phyloP scores from a whole-genome alignment of 345 rosid genomes.

The Melaleuca quinquenervia region DNA sequence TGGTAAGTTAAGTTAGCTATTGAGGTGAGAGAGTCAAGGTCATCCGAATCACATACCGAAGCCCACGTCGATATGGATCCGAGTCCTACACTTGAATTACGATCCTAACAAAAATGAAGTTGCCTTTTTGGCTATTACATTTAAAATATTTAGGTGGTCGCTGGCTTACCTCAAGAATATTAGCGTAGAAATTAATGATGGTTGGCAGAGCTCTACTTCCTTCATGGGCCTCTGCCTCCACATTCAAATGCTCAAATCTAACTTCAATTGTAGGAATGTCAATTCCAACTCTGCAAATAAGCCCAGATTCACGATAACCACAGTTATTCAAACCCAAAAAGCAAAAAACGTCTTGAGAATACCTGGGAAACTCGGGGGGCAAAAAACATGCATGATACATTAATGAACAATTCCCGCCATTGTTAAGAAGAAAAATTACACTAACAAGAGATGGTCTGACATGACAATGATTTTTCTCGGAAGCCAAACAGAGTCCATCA shows the following conservation, averaged over 20 bases:
- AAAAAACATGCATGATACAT: not conserved
- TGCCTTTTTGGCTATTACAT: not conserved
- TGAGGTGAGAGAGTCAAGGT: not conserved
- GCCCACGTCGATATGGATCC: not conserved
- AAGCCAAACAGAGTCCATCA: not conserved
- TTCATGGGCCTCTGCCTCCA: constrained; percentile 47
- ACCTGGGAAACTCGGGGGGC: not conserved
- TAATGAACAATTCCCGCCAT: not conserved
- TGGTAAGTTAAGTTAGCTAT: not conserved
- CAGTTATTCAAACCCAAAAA: not conserved
- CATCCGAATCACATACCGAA: not conserved
- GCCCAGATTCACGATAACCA: not conserved
- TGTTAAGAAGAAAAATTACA: not conserved
- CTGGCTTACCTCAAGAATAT: constrained; percentile 42
- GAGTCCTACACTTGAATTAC: not conserved
- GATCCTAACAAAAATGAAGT: not conserved
- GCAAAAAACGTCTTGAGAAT: not conserved
- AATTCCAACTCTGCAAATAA: constrained; percentile 33
- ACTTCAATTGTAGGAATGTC: constrained; percentile 45
- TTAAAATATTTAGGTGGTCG: not conserved
- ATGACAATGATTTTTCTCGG: not conserved
- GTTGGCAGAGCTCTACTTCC: constrained; percentile 69
- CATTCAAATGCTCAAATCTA: constrained; percentile 35
- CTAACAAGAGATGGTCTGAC: not conserved
- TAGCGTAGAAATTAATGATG: constrained; percentile 31